Percentiles rank a stretch among this genome's conserved stretches.
These are phyloP conservation scores for Talaromyces verruculosus DNA, from an alignment of 2,329 filamentous ascomycete species.

Conservation along the genomic window DNA sequence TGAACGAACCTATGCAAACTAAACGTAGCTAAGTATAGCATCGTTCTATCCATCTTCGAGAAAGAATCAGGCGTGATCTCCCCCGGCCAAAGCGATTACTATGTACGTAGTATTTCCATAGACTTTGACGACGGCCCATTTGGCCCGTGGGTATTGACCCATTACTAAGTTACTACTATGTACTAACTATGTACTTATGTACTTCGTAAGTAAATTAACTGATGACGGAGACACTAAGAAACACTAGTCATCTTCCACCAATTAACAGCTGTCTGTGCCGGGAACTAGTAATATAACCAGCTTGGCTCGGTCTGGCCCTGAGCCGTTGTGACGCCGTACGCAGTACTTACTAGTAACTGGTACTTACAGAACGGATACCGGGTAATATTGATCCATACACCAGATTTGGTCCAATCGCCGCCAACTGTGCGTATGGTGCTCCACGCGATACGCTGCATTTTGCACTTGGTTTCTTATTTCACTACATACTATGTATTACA, in stretches of 20 bases:
- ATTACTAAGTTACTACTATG: background rate
- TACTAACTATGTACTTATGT: too few species aligned
- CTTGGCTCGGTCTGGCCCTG: slow-evolving; percentile 5
- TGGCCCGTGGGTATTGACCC: background rate
- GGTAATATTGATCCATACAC: background rate
- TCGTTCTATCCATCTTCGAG: background rate
- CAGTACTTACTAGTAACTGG: too few species aligned
- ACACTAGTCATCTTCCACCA: background rate
- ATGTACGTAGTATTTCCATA: background rate
- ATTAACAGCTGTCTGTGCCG: background rate
- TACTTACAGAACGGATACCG: background rate
- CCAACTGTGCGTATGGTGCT: background rate
- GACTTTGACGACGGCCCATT: background rate
- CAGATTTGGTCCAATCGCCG: background rate
- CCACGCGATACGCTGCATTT: background rate
- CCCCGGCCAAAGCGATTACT: background rate
- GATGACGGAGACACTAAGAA: background rate
- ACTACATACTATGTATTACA: background rate
- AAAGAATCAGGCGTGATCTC: background rate
- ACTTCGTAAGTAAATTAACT: background rate
- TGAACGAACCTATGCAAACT: background rate
- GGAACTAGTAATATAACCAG: slow-evolving; percentile 12
- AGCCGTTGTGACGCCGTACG: background rate
- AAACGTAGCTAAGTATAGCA: background rate
- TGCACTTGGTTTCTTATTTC: background rate